Evolutionary conservation across 768 basidiomycete species (phyloP), one percentile per base, ranked within the genome.

Genomic region (Serendipita sp.): DNA sequence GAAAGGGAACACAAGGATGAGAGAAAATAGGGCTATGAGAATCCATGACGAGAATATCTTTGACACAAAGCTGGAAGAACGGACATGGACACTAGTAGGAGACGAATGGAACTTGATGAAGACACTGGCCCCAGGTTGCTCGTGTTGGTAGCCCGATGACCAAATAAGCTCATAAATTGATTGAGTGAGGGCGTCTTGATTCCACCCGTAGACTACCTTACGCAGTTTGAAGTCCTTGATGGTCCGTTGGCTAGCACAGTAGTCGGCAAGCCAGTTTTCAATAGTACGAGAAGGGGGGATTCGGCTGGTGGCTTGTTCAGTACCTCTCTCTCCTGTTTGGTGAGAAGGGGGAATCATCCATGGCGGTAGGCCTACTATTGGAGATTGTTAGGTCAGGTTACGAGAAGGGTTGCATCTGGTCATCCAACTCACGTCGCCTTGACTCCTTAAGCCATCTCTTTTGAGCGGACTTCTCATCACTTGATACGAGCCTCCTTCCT

Each of bases 1-100:
- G 56, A 60, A 60, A 4, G 56, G 56, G 35, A 60, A 60, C 8
- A 60, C 35, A 28, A 60, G 56, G 28, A 37, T 60, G 56, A 60
- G 28, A 10, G 24, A 4, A 28, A 35, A 28, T 24, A 60, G 8
- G 35, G 32, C 10, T 10, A 60, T 60, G 56, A 28, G 34, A n/a
- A 32, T 8, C 16, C 35, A 28, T 60, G 56, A 60, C 5, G 56
- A 60, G 32, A 60, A 60, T 15, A 60, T 60, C 35, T 32, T 60
- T 10, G 56, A 60, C 11, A 60, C 56, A n/a, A 60, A 32, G 35
- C 32, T 60, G 56, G 56, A 28, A 7, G 56, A 60, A n/a, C 35
- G 35, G 16, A 60, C 35, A 28, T 60, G 56, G 56, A 60, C 28
- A n/a, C 28, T 18, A 10, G 11, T 37, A 10, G 5, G 7, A 7